Base-by-base conservation (phyloP, 2,329 filamentous ascomycete species). In the Curvularia lunata region DNA sequence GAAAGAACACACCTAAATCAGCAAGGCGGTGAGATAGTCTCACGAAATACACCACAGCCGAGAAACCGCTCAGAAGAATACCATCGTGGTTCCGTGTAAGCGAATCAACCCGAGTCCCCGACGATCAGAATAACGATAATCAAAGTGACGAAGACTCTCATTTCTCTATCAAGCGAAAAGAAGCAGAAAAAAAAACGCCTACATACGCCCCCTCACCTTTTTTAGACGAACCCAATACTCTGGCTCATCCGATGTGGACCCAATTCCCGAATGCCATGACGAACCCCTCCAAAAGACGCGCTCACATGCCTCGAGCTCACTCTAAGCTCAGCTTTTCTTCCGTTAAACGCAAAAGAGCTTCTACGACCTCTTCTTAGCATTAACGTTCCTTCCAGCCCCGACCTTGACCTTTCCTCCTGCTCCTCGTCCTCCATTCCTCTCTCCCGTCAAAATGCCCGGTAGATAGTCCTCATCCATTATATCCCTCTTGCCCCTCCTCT, bases 401-500 rank as follows among this genome's bases (percentile, higher is more conserved):
- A 98, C 87, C 72, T 86, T 89, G 58, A 91, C 86, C 77, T 86
- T 88, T 0, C 89, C 90, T 2, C 86, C 85, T 4, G 79, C 21
- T 5, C 18, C 28, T 12, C 27, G 19, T 79, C 45, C 84, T 2
- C 34, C 85, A 7, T 81, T 84, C 65, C 94, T 83, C 69, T 93
- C 87, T 0, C 95, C 95, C 0, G 87, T 95, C 71, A 99, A 74
- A 47, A 99, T 91, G 32, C 86, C 83, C 0, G 95, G 95, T 62
- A 98, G 78, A 75, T 93, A 96, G 77, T 99, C 94, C 73, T 96
- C 89, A 73, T 98, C 94, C 94, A 98, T 96, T 55, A 97, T 79
- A 77, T 97, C 92, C 72, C 86, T 88, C 74, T 91, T 86, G 71
- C 88, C 88, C 52, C 81, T 81, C 68, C 89, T 86, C 68, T 84